phyloP scores from a whole-genome alignment of 805 yeast genomes.

The Dipodascus albidus region DNA sequence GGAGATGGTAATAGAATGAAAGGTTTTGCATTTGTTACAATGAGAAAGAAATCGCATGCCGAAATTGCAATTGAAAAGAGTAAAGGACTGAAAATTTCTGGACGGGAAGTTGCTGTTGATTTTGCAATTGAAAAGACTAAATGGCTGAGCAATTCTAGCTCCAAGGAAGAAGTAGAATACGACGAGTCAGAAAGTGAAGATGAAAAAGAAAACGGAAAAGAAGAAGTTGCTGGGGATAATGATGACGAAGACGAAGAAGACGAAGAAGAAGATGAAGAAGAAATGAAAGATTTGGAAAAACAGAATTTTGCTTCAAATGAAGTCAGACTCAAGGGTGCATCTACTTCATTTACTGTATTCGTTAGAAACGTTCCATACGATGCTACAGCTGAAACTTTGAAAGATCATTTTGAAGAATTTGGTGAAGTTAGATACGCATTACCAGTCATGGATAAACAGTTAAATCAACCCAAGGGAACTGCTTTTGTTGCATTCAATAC shows the following conservation, averaged over 20 bases:
- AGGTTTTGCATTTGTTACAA: constrained; percentile 91
- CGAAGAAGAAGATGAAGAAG: constrained; percentile 27
- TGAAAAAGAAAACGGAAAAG: constrained; percentile 29
- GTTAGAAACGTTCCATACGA: constrained; percentile 92
- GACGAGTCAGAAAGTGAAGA: constrained; percentile 33
- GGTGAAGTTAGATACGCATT: constrained; percentile 88
- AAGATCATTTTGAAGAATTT: constrained; percentile 68
- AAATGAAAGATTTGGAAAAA: constrained; percentile 20
- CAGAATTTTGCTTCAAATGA: constrained; percentile 15
- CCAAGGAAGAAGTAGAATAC: constrained; percentile 28
- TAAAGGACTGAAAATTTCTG: constrained; percentile 69
- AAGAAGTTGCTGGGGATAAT: constrained; percentile 24
- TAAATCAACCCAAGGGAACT: constrained; percentile 85
- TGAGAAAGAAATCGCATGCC: constrained; percentile 72
- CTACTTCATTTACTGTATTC: constrained; percentile 46
- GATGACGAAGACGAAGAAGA: constrained; percentile 27
- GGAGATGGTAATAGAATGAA: constrained; percentile 80
- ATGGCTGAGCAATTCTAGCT: constrained; percentile 52
- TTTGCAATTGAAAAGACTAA: constrained; percentile 80
- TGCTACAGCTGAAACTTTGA: constrained; percentile 69
- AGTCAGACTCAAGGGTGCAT: constrained; percentile 20
- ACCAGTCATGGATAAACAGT: constrained; percentile 77
- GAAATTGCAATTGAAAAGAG: constrained; percentile 67
- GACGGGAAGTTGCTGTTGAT: constrained; percentile 88
- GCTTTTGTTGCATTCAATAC: constrained; percentile 82